phyloP scores from a whole-genome alignment of 2,329 filamentous ascomycete species.

The Aspergillus arachidicola region DNA sequence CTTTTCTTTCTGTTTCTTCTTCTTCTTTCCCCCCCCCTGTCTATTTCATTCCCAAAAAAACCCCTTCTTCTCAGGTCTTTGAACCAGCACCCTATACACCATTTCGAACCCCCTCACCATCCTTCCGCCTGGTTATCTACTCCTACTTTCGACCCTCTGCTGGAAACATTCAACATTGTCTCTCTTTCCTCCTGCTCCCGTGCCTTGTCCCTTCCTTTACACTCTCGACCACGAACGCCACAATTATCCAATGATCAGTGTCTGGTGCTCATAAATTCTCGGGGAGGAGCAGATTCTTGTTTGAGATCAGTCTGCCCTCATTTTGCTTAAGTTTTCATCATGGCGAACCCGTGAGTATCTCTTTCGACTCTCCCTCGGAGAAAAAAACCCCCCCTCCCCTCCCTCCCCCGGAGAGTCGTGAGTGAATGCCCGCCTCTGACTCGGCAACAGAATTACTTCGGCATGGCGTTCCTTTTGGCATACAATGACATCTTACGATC shows the following conservation, averaged over 20 bases:
- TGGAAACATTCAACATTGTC: conserved; percentile 2
- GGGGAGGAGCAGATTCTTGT: conserved; percentile 9
- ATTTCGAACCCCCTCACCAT: conserved; percentile 13
- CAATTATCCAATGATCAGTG: conserved; percentile 18
- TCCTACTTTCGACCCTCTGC: conserved; percentile 11
- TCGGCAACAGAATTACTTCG: conserved; percentile 60
- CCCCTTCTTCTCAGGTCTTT: background rate
- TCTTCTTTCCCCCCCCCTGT: no score
- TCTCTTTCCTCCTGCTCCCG: conserved; percentile 14
- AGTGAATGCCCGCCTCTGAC: conserved; percentile 2
- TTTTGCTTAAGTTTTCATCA: conserved; percentile 14
- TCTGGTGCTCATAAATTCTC: conserved; percentile 13
- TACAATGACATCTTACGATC: conserved; percentile 76
- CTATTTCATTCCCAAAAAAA: no score
- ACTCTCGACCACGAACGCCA: conserved; percentile 1
- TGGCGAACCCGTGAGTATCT: conserved; percentile 27
- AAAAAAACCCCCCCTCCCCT: background rate
- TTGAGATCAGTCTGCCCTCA: conserved; percentile 5
- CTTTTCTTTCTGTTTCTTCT: conserved; percentile 8
- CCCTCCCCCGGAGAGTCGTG: background rate
- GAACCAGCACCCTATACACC: conserved; percentile 15
- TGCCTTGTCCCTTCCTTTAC: background rate
- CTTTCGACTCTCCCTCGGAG: background rate
- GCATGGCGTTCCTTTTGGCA: conserved; percentile 95
- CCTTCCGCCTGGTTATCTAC: conserved; percentile 13